Conservation (phyloP, 2,329 filamentous ascomycete genomes). For the Phoma herbarum region DNA sequence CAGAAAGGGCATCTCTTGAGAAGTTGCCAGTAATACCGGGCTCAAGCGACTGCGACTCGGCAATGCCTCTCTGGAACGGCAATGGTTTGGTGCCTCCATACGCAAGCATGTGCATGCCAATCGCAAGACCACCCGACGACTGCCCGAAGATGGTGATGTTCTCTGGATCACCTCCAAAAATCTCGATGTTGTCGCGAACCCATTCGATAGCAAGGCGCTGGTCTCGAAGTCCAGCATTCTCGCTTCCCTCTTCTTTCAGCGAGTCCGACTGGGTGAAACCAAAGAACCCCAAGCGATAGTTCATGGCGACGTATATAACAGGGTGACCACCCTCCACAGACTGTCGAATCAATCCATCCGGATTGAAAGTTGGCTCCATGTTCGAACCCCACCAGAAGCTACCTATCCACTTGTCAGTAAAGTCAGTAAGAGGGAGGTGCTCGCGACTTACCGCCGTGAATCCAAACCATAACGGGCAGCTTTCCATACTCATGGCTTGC, state of each 20-base stretch:
- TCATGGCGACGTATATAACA: constrained; percentile 50
- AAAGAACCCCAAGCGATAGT: constrained; percentile 52
- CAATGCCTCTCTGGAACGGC: constrained; percentile 48
- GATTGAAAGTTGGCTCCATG: constrained; percentile 50
- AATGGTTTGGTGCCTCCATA: constrained; percentile 43
- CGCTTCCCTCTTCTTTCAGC: constrained; percentile 44
- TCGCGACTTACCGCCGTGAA: constrained; percentile 57
- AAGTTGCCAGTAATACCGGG: constrained; percentile 59
- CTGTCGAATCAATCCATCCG: constrained; percentile 58
- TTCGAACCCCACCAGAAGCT: constrained; percentile 42
- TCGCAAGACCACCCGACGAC: constrained; percentile 47
- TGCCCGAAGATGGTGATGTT: constrained; percentile 53
- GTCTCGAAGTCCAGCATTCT: constrained; percentile 52
- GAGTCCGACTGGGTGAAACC: constrained; percentile 50
- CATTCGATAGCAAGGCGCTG: constrained; percentile 52
- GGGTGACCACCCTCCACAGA: constrained; percentile 56
- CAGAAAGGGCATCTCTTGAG: constrained; percentile 58
- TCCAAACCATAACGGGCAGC: constrained; percentile 68
- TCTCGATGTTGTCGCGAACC: constrained; percentile 50
- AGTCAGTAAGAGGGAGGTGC: neutral
- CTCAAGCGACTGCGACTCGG: constrained; percentile 60
- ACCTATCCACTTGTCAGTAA: constrained; percentile 19
- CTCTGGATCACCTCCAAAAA: constrained; percentile 47
- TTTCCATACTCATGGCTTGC: constrained; percentile 44
- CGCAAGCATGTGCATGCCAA: constrained; percentile 47